A percentile compares a stretch with the other conserved stretches of the same genome.
phyloP scores from a whole-genome alignment of 2,329 filamentous ascomycete species.

The Hypoxylon sp. region DNA sequence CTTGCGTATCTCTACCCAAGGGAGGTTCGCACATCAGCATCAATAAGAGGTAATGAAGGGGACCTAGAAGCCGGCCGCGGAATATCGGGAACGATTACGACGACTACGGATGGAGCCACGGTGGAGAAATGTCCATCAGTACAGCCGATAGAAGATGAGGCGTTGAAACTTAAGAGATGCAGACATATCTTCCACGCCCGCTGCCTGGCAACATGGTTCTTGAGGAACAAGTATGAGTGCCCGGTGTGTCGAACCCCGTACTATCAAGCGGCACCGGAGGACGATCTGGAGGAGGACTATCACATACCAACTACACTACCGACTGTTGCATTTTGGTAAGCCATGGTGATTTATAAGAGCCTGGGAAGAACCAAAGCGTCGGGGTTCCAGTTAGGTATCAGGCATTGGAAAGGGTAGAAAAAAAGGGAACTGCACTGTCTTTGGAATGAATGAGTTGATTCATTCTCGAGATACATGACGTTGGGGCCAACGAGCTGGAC shows the following conservation, averaged over 20 bases:
- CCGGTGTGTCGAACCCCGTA: slow-evolving; percentile 59
- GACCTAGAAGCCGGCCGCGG: slow-evolving; percentile 41
- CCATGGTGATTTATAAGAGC: background rate
- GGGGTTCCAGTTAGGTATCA: background rate
- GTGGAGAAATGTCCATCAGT: slow-evolving; percentile 11
- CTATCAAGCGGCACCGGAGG: slow-evolving; percentile 46
- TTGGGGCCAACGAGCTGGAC: background rate
- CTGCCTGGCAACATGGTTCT: slow-evolving; percentile 60
- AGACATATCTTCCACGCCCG: slow-evolving; percentile 59
- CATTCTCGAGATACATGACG: background rate
- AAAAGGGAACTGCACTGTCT: background rate
- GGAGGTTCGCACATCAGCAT: slow-evolving; percentile 22
- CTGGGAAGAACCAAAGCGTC: background rate
- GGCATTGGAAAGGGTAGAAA: background rate
- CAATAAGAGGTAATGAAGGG: slow-evolving; percentile 1
- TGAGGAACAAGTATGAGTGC: slow-evolving; percentile 57
- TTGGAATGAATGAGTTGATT: background rate
- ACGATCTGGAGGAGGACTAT: slow-evolving; percentile 21
- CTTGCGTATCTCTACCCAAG: slow-evolving; percentile 45
- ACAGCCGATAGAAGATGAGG: slow-evolving; percentile 51
- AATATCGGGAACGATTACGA: slow-evolving; percentile 25
- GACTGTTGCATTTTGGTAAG: slow-evolving; percentile 42
- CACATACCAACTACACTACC: slow-evolving; percentile 30
- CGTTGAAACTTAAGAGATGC: slow-evolving; percentile 58
- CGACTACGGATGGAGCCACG: slow-evolving; percentile 17